Percentiles rank a stretch among this genome's conserved stretches.
These are phyloP conservation scores for Candida coquimbonensis DNA, from an alignment of 805 yeast species.

Conservation along the genomic window DNA sequence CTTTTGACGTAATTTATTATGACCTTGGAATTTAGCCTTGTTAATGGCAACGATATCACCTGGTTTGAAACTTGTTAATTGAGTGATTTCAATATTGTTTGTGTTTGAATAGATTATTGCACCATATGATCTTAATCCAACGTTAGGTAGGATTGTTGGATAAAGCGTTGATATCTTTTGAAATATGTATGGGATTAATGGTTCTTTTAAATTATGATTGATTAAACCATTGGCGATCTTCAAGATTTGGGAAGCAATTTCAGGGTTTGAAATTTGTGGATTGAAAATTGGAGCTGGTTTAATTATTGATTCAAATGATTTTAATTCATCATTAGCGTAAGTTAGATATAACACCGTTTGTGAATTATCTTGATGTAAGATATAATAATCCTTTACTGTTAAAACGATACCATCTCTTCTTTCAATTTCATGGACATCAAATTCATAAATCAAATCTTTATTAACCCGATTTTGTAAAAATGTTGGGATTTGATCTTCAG, in stretches of 20 bases:
- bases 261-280: conserved; percentile 40
- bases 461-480: conserved; percentile 34
- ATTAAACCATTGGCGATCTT: conserved; percentile 34
- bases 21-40: conserved; percentile 67
- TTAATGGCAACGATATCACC: conserved; percentile 82
- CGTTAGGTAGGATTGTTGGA: conserved; percentile 36
- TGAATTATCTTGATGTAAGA: conserved; percentile 67
- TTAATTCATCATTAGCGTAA: conserved; percentile 32
- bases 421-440: conserved; percentile 46
- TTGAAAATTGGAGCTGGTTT: conserved; percentile 39
- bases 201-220: conserved; percentile 19
- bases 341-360: conserved; percentile 54
- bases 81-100: conserved; percentile 41
- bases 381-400: conserved; percentile 57
- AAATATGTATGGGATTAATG: conserved; percentile 31
- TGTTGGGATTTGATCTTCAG: conserved; percentile 44
- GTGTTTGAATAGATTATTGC: conserved; percentile 55
- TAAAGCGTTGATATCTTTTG: conserved; percentile 27
- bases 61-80: conserved; percentile 57
- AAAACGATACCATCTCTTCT: conserved; percentile 50
- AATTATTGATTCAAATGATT: conserved; percentile 26
- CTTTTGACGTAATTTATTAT: conserved; percentile 50
- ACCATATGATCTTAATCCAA: conserved; percentile 69
- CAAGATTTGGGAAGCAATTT: conserved; percentile 45
- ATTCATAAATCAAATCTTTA: conserved; percentile 52